Percentiles rank a stretch among this genome's conserved stretches.
phyloP scores from a whole-genome alignment of 1,284 basidiomycete species.

The Moesziomyces aphidis region DNA sequence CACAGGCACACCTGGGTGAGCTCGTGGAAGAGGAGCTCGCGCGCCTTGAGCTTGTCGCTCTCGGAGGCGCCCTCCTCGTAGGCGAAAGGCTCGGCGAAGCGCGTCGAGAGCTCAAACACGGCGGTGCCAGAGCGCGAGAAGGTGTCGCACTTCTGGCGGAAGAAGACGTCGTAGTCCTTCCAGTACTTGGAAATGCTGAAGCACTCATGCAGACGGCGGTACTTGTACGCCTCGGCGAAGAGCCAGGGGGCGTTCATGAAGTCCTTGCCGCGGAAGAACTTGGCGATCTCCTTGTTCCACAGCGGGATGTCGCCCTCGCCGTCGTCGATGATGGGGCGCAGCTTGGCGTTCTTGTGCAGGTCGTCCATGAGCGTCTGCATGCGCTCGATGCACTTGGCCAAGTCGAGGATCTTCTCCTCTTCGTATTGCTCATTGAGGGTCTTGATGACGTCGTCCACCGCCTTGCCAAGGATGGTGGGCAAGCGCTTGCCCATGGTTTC shows the following conservation, averaged over 20 bases:
- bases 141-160: slow-evolving; percentile 80
- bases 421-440: slow-evolving; percentile 82
- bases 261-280: slow-evolving; percentile 91
- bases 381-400: slow-evolving; percentile 82
- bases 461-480: slow-evolving; percentile 95
- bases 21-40: slow-evolving; percentile 91
- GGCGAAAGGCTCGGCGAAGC: slow-evolving; percentile 87
- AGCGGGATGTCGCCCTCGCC: slow-evolving; percentile 92
- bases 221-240: slow-evolving; percentile 94
- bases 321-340: slow-evolving; percentile 86
- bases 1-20: slow-evolving; percentile 76
- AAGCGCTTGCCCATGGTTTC: slow-evolving; percentile 85
- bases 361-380: slow-evolving; percentile 69
- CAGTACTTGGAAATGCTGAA: slow-evolving; percentile 93
- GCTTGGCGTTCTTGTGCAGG: slow-evolving; percentile 68
- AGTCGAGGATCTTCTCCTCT: slow-evolving; percentile 87
- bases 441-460: slow-evolving; percentile 89
- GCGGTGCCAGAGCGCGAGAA: slow-evolving; percentile 92
- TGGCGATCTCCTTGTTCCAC: slow-evolving; percentile 83
- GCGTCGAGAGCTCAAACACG: slow-evolving; percentile 92
- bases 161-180: slow-evolving; percentile 76
- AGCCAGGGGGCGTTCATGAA: slow-evolving; percentile 81
- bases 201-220: slow-evolving; percentile 91
- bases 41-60: slow-evolving; percentile 77
- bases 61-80: slow-evolving; percentile 74